These are phyloP conservation scores for Elongisporangium senticosum DNA, from an alignment of 352 stramenopile species.

Conservation along the genomic window DNA sequence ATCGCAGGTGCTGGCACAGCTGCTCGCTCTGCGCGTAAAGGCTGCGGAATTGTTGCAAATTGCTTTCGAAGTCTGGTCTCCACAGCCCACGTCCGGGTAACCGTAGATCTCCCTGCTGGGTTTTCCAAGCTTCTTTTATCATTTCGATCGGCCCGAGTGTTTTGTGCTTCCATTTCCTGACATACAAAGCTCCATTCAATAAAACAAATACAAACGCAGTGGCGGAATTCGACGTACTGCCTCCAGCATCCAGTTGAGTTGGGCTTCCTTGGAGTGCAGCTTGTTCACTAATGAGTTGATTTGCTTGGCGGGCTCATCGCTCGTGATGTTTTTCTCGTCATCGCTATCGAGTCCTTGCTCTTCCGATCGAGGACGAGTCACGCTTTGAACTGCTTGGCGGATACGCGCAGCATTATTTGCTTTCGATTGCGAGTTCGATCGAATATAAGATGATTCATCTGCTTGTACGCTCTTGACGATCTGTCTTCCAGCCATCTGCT, in stretches of 20 bases:
- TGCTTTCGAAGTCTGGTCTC: constrained; percentile 39
- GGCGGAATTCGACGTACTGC: constrained; percentile 20
- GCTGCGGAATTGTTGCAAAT: not conserved
- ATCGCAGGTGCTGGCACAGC: constrained; percentile 22
- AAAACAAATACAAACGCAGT: not conserved
- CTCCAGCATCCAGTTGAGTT: constrained; percentile 69
- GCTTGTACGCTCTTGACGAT: constrained; percentile 10
- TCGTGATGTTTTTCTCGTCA: constrained; percentile 5
- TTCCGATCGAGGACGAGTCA: not conserved
- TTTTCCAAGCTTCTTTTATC: constrained; percentile 1
- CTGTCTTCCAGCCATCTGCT: constrained; percentile 20
- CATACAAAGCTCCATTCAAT: not conserved
- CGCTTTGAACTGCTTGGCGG: not conserved
- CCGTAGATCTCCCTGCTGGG: constrained; percentile 10
- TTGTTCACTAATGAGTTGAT: constrained; percentile 35
- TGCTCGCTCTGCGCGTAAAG: constrained; percentile 17
- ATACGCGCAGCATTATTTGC: not conserved
- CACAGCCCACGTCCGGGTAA: constrained; percentile 51
- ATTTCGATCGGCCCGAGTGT: constrained; percentile 12
- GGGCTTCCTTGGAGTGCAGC: constrained; percentile 53
- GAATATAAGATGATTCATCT: not conserved
- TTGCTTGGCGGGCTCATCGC: constrained; percentile 21
- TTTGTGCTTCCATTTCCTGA: constrained; percentile 76
- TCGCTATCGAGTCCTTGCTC: constrained; percentile 1
- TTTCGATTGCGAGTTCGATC: not conserved